These are phyloP conservation scores for Phaeosphaeria sp. DNA, from an alignment of 2,329 filamentous ascomycete species.

Conservation along the genomic window DNA sequence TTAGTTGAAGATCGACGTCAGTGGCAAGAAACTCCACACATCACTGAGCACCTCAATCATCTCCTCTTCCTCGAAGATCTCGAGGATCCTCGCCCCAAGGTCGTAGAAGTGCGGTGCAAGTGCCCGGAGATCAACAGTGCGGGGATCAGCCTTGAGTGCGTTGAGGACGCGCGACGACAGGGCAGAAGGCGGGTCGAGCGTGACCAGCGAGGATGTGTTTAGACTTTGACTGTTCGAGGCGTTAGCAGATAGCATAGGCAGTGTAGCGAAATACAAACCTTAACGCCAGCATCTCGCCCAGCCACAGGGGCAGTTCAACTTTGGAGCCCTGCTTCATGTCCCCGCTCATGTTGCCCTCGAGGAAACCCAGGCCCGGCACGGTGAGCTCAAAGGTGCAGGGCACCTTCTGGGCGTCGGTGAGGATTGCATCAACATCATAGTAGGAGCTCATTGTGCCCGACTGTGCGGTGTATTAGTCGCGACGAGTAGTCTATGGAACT, in stretches of 20 bases:
- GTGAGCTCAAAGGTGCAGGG: constrained; percentile 94
- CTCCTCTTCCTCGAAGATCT: constrained; percentile 90
- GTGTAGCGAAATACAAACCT: constrained; percentile 50
- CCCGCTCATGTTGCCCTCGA: constrained; percentile 80
- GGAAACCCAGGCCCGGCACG: constrained; percentile 83
- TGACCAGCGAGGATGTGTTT: constrained; percentile 57
- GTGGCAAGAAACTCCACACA: constrained; percentile 32
- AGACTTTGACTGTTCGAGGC: constrained; percentile 30
- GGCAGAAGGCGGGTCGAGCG: constrained; percentile 80
- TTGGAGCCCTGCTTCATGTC: constrained; percentile 81
- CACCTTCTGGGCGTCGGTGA: constrained; percentile 92
- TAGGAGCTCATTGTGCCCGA: constrained; percentile 64
- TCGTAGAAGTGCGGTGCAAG: constrained; percentile 89
- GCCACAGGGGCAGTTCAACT: constrained; percentile 87
- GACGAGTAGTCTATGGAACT: background rate
- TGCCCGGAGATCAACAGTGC: constrained; percentile 81
- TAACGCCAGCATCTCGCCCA: constrained; percentile 90
- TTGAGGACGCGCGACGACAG: constrained; percentile 83
- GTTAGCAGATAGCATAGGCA: constrained; percentile 7
- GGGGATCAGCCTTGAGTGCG: constrained; percentile 88
- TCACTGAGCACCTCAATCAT: constrained; percentile 66
- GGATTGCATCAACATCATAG: constrained; percentile 84
- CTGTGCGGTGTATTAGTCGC: background rate
- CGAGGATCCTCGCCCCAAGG: constrained; percentile 82
- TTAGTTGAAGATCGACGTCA: background rate